Percentiles rank a stretch among this genome's conserved stretches.
These are phyloP conservation scores for Colletotrichum falcatum DNA, from an alignment of 2,329 filamentous ascomycete species.

Conservation along the genomic window DNA sequence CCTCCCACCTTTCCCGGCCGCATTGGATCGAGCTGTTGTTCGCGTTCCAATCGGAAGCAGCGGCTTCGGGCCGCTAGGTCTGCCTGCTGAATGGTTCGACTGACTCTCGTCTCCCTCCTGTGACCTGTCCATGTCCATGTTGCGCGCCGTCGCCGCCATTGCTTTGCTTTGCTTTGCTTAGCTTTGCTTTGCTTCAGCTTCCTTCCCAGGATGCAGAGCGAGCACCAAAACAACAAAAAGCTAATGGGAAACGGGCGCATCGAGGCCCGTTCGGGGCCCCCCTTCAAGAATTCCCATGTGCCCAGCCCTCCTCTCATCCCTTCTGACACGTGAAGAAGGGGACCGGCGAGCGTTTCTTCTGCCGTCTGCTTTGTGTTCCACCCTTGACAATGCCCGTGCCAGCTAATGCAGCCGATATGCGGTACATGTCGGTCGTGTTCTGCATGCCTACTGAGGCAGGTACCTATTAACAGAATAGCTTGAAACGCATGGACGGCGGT, in stretches of 20 bases:
- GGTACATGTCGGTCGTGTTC: background rate
- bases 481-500: constrained; percentile 10
- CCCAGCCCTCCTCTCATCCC: background rate
- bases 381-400: background rate
- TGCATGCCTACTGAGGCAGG: background rate
- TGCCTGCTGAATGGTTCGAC: constrained; percentile 35
- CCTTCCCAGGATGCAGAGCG: constrained; percentile 21
- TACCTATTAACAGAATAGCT: background rate
- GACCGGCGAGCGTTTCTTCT: constrained; percentile 9
- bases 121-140: constrained; percentile 29
- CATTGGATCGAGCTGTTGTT: constrained; percentile 39
- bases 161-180: too few relatives aligned
- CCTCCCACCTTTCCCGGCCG: background rate
- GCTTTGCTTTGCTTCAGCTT: constrained; percentile 35
- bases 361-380: constrained; percentile 2
- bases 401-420: background rate
- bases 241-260: constrained; percentile 1
- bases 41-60: constrained; percentile 35
- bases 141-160: too few relatives aligned
- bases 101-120: constrained; percentile 30
- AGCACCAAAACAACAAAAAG: constrained; percentile 11
- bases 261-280: constrained; percentile 2
- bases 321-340: constrained; percentile 38
- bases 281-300: background rate
- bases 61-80: constrained; percentile 40